Evolutionary conservation across 192 early-diverging fungal genomes (phyloP), one percentile per base, ranked within the genome.

Genomic region (Backusella australiensis): DNA sequence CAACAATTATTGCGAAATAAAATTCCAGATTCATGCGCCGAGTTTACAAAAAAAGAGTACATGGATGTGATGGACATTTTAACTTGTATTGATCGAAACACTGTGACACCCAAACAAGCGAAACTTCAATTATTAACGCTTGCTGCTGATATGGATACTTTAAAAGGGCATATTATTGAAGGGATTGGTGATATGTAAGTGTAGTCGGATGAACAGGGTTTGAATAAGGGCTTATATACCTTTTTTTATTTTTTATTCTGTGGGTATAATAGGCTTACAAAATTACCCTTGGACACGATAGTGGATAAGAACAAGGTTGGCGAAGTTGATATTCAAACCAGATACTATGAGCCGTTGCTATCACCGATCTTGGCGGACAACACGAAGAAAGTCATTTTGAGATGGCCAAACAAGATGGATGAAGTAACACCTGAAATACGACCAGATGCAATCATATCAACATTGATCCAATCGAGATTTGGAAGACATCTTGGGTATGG

Each of bases 371-470:
- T 69, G 34, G 34, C 67, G 15, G 36, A 34, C 36, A 39, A 11
- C 34, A n/a, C 36, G 19, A 69, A 39, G 67, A 69, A 35, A 69
- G 11, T 69, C 17, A 69, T 39, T 38, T 69, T 69, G 17, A 39
- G 67, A 38, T 69, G 67, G 67, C 67, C 67, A 39, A 35, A 69
- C 17, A 69, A 39, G 17, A 69, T 19, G n/a, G 34, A 69, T 69
- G 67, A 69, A 69, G 17, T 35, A 69, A 34, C 34, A 69, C 36
- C 67, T 19, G 11, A 35, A 35, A 69, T 69, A 69, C 8, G 34
- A 69, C 2, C 67, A 17, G 67, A 69, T 69, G 17, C 67, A 69
- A 69, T 69, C 36, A 39, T 69, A 39, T 39, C 67, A 69, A 69
- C 67, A 69, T 39, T 69, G 34, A 17, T 69, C 17, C 36, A 69